phyloP scores from a whole-genome alignment of 371 early-diverging fungal species.

The Basidiobolus heterosporus region DNA sequence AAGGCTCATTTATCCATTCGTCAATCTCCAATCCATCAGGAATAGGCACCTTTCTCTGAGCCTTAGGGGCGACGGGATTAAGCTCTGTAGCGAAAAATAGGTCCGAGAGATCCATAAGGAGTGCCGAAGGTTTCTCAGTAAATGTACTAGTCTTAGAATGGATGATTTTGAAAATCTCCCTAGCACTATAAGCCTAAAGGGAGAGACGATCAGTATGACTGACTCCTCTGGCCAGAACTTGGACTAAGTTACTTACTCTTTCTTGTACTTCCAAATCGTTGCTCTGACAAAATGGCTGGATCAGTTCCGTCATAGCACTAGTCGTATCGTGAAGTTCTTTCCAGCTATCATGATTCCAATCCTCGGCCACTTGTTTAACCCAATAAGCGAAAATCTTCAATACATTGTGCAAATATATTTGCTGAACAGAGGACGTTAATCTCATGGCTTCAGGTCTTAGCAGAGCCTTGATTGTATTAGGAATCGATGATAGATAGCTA shows the following conservation, averaged over 20 bases:
- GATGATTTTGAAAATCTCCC: conserved; percentile 35
- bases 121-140: background rate
- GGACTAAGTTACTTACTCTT: conserved; percentile 32
- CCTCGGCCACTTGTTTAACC: conserved; percentile 15
- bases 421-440: conserved; percentile 42
- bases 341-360: background rate
- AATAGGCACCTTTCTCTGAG: conserved; percentile 73
- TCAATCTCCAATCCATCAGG: conserved; percentile 82
- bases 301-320: background rate
- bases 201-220: background rate
- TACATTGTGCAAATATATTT: conserved; percentile 50
- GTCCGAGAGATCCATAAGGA: background rate
- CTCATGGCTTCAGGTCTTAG: conserved; percentile 24
- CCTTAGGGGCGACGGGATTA: conserved; percentile 83
- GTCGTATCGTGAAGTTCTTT: background rate
- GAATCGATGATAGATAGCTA: background rate
- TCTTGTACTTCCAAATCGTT: conserved; percentile 72
- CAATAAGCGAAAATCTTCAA: conserved; percentile 57
- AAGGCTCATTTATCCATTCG: conserved; percentile 52
- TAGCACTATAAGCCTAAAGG: conserved; percentile 30
- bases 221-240: background rate
- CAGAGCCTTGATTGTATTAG: background rate
- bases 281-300: conserved; percentile 17
- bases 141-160: conserved; percentile 9
- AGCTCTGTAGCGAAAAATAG: conserved; percentile 66